These are phyloP conservation scores for Moringa oleifera DNA, from an alignment of 345 rosid species.

Conservation along the genomic window DNA sequence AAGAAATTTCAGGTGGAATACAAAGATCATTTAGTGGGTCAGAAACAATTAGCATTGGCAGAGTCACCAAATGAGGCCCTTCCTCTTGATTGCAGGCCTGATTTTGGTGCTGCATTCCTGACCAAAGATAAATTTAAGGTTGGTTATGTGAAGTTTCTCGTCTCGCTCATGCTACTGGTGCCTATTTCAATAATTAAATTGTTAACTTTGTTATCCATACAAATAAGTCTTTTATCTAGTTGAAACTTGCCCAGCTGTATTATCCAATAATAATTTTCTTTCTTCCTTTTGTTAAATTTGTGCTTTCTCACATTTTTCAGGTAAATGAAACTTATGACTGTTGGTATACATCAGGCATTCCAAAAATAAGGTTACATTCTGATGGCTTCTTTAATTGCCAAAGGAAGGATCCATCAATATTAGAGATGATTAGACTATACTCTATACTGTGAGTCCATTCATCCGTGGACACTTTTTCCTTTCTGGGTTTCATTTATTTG, in stretches of 20 bases:
- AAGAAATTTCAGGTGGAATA: constrained; percentile 63
- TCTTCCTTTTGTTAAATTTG: too few relatives aligned
- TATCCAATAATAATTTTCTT: too few relatives aligned
- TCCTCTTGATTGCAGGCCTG: constrained; percentile 81
- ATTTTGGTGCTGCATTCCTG: constrained; percentile 67
- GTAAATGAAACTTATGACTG: constrained; percentile 87
- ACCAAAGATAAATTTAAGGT: constrained; percentile 84
- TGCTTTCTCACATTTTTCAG: constrained; percentile 25
- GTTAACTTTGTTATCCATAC: too few relatives aligned
- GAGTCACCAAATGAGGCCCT: constrained; percentile 94
- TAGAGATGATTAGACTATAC: constrained; percentile 52
- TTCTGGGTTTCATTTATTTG: too few relatives aligned
- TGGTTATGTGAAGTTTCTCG: constrained; percentile 10
- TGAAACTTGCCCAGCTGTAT: too few relatives aligned
- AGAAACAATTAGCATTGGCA: constrained; percentile 50
- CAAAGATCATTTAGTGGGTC: constrained; percentile 60
- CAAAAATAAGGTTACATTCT: constrained; percentile 64
- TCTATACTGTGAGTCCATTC: constrained; percentile 50
- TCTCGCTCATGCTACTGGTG: neutral
- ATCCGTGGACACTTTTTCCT: too few relatives aligned
- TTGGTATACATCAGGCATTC: constrained; percentile 66
- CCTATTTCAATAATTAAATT: too few relatives aligned
- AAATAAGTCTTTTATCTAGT: too few relatives aligned
- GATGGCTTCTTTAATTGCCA: constrained; percentile 71
- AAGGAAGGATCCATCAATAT: constrained; percentile 48